These are phyloP conservation scores for Candida morakotiae DNA, from an alignment of 805 yeast genomes.

Conservation along the genomic window DNA sequence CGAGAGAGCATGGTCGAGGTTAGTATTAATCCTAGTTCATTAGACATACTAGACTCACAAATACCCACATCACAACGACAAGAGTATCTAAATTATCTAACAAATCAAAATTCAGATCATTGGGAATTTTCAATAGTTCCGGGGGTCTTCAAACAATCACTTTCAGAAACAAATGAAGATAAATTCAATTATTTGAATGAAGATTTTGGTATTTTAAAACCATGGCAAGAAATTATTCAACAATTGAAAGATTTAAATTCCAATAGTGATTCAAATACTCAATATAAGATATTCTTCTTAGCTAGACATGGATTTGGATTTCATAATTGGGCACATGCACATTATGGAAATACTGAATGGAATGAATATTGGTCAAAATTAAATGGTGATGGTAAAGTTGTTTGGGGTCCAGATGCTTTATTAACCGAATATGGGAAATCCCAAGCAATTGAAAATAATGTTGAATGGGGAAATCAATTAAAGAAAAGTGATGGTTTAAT, in stretches of 20 bases:
- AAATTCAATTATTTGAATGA: conserved; percentile 39
- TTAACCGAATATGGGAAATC: conserved; percentile 43
- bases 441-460: conserved; percentile 43
- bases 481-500: conserved; percentile 10
- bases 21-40: conserved; percentile 17
- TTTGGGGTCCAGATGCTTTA: conserved; percentile 52
- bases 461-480: conserved; percentile 28
- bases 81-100: conserved; percentile 10
- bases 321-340: conserved; percentile 45
- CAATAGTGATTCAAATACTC: conserved; percentile 16
- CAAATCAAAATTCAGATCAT: conserved; percentile 8
- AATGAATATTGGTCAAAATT: conserved; percentile 41
- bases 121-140: conserved; percentile 41
- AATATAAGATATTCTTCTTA: conserved; percentile 43
- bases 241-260: conserved; percentile 34
- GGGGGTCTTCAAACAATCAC: conserved; percentile 43
- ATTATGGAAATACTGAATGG: conserved; percentile 46
- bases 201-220: conserved; percentile 38
- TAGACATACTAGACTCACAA: conserved; percentile 31
- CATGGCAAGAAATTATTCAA: conserved; percentile 31
- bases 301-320: conserved; percentile 56
- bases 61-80: conserved; percentile 15
- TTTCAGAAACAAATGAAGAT: conserved; percentile 35
- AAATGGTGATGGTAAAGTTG: conserved; percentile 42
- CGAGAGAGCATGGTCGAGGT: conserved; percentile 6